Percentiles rank a stretch among this genome's conserved stretches.
These are phyloP conservation scores for Diospyros kaki DNA, from an alignment of 148 eudicot genomes.

Conservation along the genomic window DNA sequence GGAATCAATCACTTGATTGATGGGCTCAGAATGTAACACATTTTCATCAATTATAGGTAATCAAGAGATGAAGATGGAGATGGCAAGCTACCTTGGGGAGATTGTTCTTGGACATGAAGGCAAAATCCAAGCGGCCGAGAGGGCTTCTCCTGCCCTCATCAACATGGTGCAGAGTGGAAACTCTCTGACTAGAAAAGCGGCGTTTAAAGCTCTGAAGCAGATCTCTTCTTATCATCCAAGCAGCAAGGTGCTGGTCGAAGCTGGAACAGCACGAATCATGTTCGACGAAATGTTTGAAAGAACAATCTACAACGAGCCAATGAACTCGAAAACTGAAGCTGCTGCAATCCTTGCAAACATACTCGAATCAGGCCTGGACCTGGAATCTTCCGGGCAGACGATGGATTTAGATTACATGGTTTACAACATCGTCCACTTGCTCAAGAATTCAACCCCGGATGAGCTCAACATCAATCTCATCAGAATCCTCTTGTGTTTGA, in stretches of 20 bases:
- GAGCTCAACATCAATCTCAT: constrained; percentile 56
- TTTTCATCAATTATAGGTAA: constrained; percentile 26
- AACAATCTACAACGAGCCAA: constrained; percentile 33
- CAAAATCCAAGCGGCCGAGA: constrained; percentile 52
- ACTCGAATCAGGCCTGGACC: constrained; percentile 58
- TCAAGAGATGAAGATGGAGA: constrained; percentile 58
- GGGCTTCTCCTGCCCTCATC: constrained; percentile 55
- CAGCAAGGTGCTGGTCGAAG: constrained; percentile 54
- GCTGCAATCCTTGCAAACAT: constrained; percentile 71
- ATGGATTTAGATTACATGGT: constrained; percentile 52
- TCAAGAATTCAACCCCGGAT: constrained; percentile 50
- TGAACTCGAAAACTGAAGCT: constrained; percentile 56
- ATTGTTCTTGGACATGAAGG: constrained; percentile 51
- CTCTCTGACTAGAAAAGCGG: constrained; percentile 41
- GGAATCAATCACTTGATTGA: too few relatives aligned
- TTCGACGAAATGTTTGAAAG: constrained; percentile 55
- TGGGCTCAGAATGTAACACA: too few relatives aligned
- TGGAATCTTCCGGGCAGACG: constrained; percentile 47
- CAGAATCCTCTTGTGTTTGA: constrained; percentile 50
- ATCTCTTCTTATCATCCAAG: constrained; percentile 49
- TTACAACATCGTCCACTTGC: constrained; percentile 45
- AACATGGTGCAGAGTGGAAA: constrained; percentile 60
- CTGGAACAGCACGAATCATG: constrained; percentile 48
- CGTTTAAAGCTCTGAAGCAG: constrained; percentile 52
- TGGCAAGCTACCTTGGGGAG: constrained; percentile 70